Evolutionary conservation across 2,329 filamentous ascomycete genomes (phyloP).

Genomic region (Pseudogymnoascus sp.): DNA sequence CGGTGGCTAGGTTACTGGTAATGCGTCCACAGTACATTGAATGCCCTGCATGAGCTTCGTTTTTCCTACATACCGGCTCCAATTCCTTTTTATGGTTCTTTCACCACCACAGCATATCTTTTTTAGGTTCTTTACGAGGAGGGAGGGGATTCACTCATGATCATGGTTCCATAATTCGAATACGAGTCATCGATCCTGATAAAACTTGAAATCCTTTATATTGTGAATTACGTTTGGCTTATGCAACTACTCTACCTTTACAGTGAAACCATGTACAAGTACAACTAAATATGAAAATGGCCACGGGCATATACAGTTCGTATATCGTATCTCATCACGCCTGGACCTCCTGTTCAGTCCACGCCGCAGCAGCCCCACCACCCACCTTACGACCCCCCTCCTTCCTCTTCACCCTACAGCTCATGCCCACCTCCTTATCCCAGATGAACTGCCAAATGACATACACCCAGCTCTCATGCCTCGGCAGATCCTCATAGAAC

Average conservation of each 20-base stretch:
- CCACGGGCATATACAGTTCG: constrained; percentile 3
- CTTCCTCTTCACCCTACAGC: constrained; percentile 85
- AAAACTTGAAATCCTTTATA: neutral
- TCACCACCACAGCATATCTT: neutral
- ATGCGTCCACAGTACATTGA: constrained; percentile 5
- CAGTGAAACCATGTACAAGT: neutral
- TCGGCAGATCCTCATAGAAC: constrained; percentile 83
- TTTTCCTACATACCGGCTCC: neutral
- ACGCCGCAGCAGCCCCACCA: constrained; percentile 38
- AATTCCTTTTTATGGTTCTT: neutral
- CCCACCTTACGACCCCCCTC: constrained; percentile 60
- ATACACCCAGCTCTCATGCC: constrained; percentile 81
- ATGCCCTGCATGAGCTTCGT: constrained; percentile 4
- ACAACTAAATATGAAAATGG: neutral
- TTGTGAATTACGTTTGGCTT: constrained; percentile 1
- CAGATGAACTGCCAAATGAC: constrained; percentile 94
- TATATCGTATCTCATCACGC: constrained; percentile 35
- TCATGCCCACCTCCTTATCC: constrained; percentile 82
- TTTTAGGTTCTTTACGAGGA: neutral
- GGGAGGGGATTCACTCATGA: neutral
- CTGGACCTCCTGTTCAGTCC: constrained; percentile 63
- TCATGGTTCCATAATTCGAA: constrained; percentile 8
- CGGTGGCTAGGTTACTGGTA: constrained; percentile 1
- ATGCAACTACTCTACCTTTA: neutral
- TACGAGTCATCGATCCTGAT: constrained; percentile 9